A percentile compares a stretch with the other conserved stretches of the same genome.
These are phyloP conservation scores for Cyathus striatus DNA, from an alignment of 768 basidiomycete species.

Conservation along the genomic window DNA sequence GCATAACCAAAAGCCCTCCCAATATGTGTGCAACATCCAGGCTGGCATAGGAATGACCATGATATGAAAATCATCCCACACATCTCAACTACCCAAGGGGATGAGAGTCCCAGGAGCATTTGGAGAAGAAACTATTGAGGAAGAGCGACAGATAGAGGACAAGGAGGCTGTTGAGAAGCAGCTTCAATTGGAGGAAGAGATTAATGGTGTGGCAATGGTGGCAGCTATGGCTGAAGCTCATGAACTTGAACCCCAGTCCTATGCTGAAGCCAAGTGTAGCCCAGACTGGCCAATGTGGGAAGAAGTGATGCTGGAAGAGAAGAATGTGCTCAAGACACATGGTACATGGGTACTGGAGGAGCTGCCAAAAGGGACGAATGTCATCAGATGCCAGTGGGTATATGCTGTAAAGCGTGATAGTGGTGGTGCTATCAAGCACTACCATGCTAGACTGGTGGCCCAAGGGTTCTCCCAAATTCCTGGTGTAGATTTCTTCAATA, in stretches of 20 bases:
- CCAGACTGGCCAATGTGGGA: constrained; percentile 7
- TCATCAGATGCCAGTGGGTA: constrained; percentile 8
- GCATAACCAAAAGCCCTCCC: background rate
- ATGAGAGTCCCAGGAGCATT: background rate
- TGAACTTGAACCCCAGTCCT: background rate
- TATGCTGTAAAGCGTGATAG: constrained; percentile 12
- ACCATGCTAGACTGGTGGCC: constrained; percentile 27
- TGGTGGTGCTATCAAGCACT: constrained; percentile 9
- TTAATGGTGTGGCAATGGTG: background rate
- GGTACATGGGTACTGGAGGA: constrained; percentile 10
- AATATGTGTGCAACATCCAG: background rate
- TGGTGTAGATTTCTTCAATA: constrained; percentile 28
- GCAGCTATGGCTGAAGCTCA: background rate
- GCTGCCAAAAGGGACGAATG: constrained; percentile 1
- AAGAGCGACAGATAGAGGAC: background rate
- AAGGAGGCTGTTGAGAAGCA: too few relatives aligned
- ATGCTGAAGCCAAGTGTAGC: background rate
- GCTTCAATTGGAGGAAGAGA: background rate
- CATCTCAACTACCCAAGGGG: background rate
- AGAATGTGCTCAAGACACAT: constrained; percentile 5
- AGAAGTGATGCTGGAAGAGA: constrained; percentile 6
- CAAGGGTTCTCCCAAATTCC: constrained; percentile 28
- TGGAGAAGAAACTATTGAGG: background rate
- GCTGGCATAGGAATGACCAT: background rate
- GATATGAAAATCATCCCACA: background rate